Evolutionary conservation across 208 protist genomes (phyloP).

Genomic region (Trypanosoma boissoni): DNA sequence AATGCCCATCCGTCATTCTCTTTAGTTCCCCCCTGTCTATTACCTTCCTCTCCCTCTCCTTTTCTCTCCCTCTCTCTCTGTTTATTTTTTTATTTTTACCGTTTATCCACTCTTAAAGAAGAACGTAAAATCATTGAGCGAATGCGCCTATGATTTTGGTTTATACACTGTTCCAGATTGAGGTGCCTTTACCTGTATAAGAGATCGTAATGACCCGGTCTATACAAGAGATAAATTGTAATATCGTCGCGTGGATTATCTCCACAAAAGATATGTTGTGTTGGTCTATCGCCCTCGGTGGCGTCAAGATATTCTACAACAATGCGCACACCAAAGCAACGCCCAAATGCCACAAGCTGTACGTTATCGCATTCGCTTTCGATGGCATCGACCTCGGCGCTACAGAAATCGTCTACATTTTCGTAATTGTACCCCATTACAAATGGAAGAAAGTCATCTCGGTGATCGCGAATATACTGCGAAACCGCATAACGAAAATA

Average conservation of each 20-base stretch:
- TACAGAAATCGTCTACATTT: conserved; percentile 62
- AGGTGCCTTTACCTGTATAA: not conserved
- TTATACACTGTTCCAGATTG: too few species aligned
- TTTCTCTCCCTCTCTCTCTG: not conserved
- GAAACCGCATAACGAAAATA: conserved; percentile 76
- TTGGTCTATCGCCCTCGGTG: conserved; percentile 29
- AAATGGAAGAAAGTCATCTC: conserved; percentile 70
- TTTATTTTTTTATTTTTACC: not conserved
- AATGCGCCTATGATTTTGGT: too few species aligned
- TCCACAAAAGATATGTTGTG: conserved; percentile 22
- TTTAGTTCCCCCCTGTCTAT: too few species aligned
- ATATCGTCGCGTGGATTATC: not conserved
- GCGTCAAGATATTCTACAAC: conserved; percentile 62
- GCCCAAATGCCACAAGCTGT: conserved; percentile 72
- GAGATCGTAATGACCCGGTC: conserved; percentile 78
- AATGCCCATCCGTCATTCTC: too few species aligned
- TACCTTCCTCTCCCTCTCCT: not conserved
- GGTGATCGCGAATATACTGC: conserved; percentile 53
- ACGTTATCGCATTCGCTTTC: conserved; percentile 79
- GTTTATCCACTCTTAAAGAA: conserved; percentile 34
- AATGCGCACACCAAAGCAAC: conserved; percentile 45
- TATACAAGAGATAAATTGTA: conserved; percentile 50
- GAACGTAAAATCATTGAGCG: too few species aligned
- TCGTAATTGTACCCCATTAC: conserved; percentile 62
- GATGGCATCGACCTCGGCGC: conserved; percentile 69